Evolutionary conservation across 805 yeast genomes (phyloP).

Genomic region (Cyberlindnera sargentensis): DNA sequence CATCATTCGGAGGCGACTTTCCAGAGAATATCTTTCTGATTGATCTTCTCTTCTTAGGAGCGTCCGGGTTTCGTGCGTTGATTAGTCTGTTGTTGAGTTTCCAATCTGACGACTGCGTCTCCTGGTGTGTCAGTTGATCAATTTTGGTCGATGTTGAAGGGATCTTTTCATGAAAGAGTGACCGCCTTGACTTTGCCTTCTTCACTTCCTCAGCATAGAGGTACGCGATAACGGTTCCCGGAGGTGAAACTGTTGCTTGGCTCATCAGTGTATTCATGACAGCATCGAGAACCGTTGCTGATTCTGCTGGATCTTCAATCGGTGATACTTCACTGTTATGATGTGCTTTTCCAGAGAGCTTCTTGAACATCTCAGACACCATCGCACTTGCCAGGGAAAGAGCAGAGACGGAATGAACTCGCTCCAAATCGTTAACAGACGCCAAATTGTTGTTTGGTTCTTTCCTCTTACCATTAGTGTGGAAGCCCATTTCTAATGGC

Average conservation of each 20-base stretch:
- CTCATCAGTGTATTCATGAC: background rate
- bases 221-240: conserved; percentile 11
- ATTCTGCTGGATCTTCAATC: too few species aligned
- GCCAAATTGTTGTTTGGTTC: too few species aligned
- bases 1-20: conserved; percentile 4
- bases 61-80: background rate
- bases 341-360: too few species aligned
- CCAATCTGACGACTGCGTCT: conserved; percentile 1
- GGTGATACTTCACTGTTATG: too few species aligned
- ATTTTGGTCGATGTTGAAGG: background rate
- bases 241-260: conserved; percentile 4
- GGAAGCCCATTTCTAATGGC: background rate
- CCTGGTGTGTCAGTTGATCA: background rate
- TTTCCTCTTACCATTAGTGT: too few species aligned
- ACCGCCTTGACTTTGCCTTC: background rate
- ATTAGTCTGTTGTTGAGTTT: conserved; percentile 11
- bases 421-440: too few species aligned
- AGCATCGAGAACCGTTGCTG: background rate
- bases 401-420: too few species aligned
- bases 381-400: too few species aligned
- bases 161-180: conserved; percentile 3
- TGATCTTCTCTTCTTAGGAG: conserved; percentile 7
- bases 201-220: conserved; percentile 3
- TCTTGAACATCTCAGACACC: too few species aligned
- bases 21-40: conserved; percentile 15